Percentiles rank a stretch among this genome's conserved stretches.
Evolutionary conservation across 2,329 filamentous ascomycete species (phyloP).

Genomic region (Aspergillus eucalypticola): DNA sequence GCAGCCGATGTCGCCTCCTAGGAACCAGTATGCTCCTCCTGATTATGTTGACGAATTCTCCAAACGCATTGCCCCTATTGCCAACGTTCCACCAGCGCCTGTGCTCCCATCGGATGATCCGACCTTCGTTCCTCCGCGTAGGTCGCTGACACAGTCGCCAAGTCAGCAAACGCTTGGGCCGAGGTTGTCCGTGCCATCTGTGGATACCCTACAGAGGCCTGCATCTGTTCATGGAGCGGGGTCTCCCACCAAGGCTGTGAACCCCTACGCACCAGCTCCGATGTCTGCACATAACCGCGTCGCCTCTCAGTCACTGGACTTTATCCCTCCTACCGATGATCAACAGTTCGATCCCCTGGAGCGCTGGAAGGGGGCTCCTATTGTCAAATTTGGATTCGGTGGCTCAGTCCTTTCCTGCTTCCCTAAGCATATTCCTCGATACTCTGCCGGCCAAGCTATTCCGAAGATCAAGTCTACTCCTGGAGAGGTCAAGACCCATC

Average conservation of each 20-base stretch:
- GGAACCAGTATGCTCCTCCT: conserved; percentile 35
- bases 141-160: conserved; percentile 62
- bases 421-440: conserved; percentile 84
- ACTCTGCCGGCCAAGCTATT: conserved; percentile 69
- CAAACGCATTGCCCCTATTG: conserved; percentile 29
- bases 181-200: conserved; percentile 42
- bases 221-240: conserved; percentile 55
- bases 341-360: conserved; percentile 71
- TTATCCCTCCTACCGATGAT: conserved; percentile 58
- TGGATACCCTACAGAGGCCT: conserved; percentile 53
- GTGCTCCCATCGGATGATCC: conserved; percentile 26
- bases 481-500: conserved; percentile 78
- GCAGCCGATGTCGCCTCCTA: conserved; percentile 29
- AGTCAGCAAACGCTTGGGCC: conserved; percentile 54
- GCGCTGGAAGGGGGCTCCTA: conserved; percentile 85
- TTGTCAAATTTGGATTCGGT: conserved; percentile 85
- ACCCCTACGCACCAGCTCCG: conserved; percentile 38
- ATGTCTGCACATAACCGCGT: conserved; percentile 40
- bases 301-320: conserved; percentile 54
- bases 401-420: conserved; percentile 82
- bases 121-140: conserved; percentile 44
- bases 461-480: conserved; percentile 80
- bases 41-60: conserved; percentile 36
- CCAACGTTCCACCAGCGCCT: conserved; percentile 16
- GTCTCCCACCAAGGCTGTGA: conserved; percentile 41